Evolutionary conservation across 768 basidiomycete genomes (phyloP), one percentile per base, ranked within the genome.

Genomic region (Postia placenta): DNA sequence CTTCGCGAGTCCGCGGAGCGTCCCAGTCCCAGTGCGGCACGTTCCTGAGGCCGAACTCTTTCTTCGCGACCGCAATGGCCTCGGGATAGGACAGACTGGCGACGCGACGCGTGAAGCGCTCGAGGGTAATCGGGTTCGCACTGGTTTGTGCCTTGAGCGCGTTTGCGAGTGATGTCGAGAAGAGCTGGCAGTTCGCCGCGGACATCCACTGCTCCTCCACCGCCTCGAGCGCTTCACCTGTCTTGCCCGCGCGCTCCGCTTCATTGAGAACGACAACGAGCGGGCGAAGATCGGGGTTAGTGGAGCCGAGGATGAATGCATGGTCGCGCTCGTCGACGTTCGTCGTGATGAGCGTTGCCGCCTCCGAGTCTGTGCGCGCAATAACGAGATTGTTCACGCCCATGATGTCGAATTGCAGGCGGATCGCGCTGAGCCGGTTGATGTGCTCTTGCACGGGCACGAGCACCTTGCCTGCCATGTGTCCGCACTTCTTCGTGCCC

Each of bases 321-420:
- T 99, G 96, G 71, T 99, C 96, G n/a, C 96, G 84, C 57, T 85
- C 81, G 67, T 99, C 96, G 52, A 99, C 90, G 69, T 98, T 98
- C 56, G 90, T 85, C 30, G 92, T 88, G 72, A 98, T 89, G 61
- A 99, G 80, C 1, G 96, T 97, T 1, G 96, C 95, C 4, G 96
- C 95, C 67, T 98, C 95, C 3, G 94, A 94, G 65, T 98, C 95
- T 2, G 96, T 98, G 48, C 96, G 83, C 6, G 93, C 88, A 63
- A 99, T 78, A 60, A 88, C 80, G 57, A 98, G 79, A 69, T 96
- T 97, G 60, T 90, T 87, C 41, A 96, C 92, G 47, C 95, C 94
- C 93, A 98, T 94, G 64, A 99, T 89, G 64, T 98, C 96, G 64
- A 86, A 97, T 70, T 98, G 96, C 38, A 97, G 76, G 23, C 96